Base-by-base conservation (phyloP, 169 alveolate genomes). In the Plasmodium gonderi region DNA sequence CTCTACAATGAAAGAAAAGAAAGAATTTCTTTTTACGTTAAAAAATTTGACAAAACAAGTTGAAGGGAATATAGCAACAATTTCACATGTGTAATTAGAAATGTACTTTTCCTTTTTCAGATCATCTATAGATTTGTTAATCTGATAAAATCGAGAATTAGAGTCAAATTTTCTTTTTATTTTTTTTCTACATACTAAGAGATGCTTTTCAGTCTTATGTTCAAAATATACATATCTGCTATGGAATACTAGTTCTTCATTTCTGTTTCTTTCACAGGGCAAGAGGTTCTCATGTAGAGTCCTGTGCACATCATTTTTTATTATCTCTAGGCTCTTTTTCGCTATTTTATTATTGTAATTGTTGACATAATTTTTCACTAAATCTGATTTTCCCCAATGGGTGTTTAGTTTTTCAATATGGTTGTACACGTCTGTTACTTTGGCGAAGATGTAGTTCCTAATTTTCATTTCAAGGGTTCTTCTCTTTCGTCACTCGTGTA, bases 171-270 rank as follows among this genome's bases (percentile, higher is more conserved):
- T 69, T 23, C 92, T 83, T 40, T 72, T 83, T 31, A 83, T 49
- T 36, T 51, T 83, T 72, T 83, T 83, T 17, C 92, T 47, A 45
- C 92, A 83, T 72, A 83, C 77, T 74, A 83, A 60, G 36, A 83
- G 17, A 83, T 38, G 33, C 23, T 83, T 47, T 1, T 72, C 83
- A 49, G 42, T 83, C 7, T 8, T 72, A 26, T 69, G 38, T 33
- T 83, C 92, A 40, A 69, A 83, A 60, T 83, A 83, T 8, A 83
- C 9, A 72, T 83, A 72, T 5, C 77, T 83, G 77, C 64, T 83
- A 9, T 11, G 11, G 31, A 83, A 72, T 33, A 83, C 44, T 29
- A 83, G 44, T 26, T 83, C 92, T 1, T 83, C 83, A 2, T 69
- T 80, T 8, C 42, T 45, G 65, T 69, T 69, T 0, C 77, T 42